Evolutionary conservation across 441 rosid species (phyloP).

Genomic region (Erysimum pusillum): DNA sequence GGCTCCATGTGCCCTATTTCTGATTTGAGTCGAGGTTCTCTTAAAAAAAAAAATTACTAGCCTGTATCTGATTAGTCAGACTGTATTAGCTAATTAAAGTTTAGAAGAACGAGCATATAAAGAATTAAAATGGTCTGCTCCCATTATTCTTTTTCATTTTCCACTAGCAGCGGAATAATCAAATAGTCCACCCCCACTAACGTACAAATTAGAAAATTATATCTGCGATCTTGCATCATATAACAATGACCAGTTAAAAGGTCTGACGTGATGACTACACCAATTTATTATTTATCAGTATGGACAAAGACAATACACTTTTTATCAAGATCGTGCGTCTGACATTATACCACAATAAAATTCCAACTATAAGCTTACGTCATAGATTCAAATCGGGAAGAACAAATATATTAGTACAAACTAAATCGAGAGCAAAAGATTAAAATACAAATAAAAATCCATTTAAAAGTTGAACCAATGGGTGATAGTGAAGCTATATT

Average conservation of each 20-base stretch:
- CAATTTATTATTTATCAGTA: slow-evolving; percentile 25
- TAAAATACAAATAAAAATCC: slow-evolving; percentile 3
- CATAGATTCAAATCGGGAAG: slow-evolving; percentile 33
- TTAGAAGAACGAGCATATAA: background rate
- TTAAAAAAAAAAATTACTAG: slow-evolving; percentile 11
- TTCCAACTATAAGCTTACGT: slow-evolving; percentile 43
- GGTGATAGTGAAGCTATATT: background rate
- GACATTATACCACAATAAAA: slow-evolving; percentile 30
- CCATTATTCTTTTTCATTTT: slow-evolving; percentile 25
- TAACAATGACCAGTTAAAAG: slow-evolving; percentile 31
- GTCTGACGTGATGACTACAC: slow-evolving; percentile 33
- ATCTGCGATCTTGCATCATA: slow-evolving; percentile 31
- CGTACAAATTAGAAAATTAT: background rate
- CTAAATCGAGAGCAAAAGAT: background rate
- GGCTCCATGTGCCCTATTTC: slow-evolving; percentile 33
- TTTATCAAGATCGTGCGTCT: slow-evolving; percentile 41
- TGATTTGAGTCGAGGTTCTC: slow-evolving; percentile 31
- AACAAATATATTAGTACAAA: background rate
- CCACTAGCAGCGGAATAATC: slow-evolving; percentile 40
- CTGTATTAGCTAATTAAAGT: slow-evolving; percentile 37
- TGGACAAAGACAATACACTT: slow-evolving; percentile 10
- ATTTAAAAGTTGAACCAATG: background rate
- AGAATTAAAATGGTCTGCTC: background rate
- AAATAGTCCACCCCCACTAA: slow-evolving; percentile 21
- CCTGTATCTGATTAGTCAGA: slow-evolving; percentile 31